Conservation (phyloP, 768 basidiomycete species). For the Xerocomellus dryophilus region DNA sequence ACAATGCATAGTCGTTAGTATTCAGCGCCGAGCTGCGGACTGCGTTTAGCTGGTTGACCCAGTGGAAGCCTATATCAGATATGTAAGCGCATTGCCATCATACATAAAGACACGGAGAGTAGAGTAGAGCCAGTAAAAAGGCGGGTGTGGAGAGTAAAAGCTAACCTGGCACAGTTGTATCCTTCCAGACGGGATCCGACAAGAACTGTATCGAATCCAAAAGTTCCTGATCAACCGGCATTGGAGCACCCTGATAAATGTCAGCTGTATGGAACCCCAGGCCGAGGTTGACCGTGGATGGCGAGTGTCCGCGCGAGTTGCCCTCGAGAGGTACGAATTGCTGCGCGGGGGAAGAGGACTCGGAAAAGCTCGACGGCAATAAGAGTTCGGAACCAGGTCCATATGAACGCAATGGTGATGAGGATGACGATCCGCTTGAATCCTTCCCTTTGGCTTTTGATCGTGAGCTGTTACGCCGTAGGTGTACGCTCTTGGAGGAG, state of each 20-base stretch:
- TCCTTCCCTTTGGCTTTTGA: constrained; percentile 20
- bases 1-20: constrained; percentile 29
- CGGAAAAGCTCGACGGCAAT: constrained; percentile 31
- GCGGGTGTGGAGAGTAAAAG: neutral
- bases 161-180: constrained; percentile 54
- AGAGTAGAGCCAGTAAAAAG: neutral
- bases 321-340: constrained; percentile 39
- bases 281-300: constrained; percentile 2
- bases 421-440: neutral
- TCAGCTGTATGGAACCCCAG: constrained; percentile 29
- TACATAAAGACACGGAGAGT: neutral
- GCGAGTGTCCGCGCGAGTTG: constrained; percentile 16
- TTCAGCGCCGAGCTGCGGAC: constrained; percentile 14
- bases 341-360: constrained; percentile 39
- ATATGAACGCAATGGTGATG: constrained; percentile 1
- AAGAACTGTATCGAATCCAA: constrained; percentile 61
- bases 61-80: constrained; percentile 32
- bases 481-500: constrained; percentile 21
- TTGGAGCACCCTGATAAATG: constrained; percentile 45
- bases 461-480: constrained; percentile 11
- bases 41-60: constrained; percentile 33
- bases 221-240: constrained; percentile 58
- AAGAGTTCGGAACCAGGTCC: constrained; percentile 17
- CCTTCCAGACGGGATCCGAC: constrained; percentile 55
- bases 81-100: neutral